Conservation (phyloP, 768 basidiomycete species). For the Boletus huronensis region DNA sequence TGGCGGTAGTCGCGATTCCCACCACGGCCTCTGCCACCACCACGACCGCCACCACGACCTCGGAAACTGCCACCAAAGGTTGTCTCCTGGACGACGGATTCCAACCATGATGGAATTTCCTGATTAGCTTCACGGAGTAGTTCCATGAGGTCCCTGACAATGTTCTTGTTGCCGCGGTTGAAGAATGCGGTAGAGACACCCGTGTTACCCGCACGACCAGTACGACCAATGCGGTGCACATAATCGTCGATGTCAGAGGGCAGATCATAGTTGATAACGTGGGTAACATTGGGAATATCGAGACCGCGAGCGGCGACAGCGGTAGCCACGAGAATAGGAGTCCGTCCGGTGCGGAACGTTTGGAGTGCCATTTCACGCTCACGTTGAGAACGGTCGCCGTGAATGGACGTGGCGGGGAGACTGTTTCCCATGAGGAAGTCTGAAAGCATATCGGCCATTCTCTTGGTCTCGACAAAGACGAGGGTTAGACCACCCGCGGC, state of each 20-base stretch:
- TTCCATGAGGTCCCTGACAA: slow-evolving; percentile 88
- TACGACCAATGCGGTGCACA: slow-evolving; percentile 97
- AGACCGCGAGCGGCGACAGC: slow-evolving; percentile 98
- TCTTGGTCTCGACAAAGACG: slow-evolving; percentile 98
- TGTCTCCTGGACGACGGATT: slow-evolving; percentile 78
- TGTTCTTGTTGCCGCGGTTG: slow-evolving; percentile 89
- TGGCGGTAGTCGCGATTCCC: slow-evolving; percentile 36
- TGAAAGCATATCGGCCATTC: slow-evolving; percentile 98
- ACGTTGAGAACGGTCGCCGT: slow-evolving; percentile 96
- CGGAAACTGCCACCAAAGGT: slow-evolving; percentile 60
- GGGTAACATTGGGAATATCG: slow-evolving; percentile 98
- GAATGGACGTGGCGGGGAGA: slow-evolving; percentile 92
- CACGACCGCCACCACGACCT: slow-evolving; percentile 59
- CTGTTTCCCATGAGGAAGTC: slow-evolving; percentile 86
- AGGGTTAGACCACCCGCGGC: slow-evolving; percentile 73
- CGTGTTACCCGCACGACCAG: slow-evolving; percentile 97
- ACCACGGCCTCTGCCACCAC: slow-evolving; percentile 37
- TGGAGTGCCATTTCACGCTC: slow-evolving; percentile 95
- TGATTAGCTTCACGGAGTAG: slow-evolving; percentile 95
- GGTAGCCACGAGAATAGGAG: slow-evolving; percentile 95
- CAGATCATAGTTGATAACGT: slow-evolving; percentile 97
- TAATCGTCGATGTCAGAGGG: slow-evolving; percentile 99
- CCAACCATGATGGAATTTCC: slow-evolving; percentile 89
- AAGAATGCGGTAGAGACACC: slow-evolving; percentile 96
- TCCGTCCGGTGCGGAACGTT: slow-evolving; percentile 92